Base-by-base conservation (phyloP, 148 eudicot genomes). In the Rhododendron kiyosumense region DNA sequence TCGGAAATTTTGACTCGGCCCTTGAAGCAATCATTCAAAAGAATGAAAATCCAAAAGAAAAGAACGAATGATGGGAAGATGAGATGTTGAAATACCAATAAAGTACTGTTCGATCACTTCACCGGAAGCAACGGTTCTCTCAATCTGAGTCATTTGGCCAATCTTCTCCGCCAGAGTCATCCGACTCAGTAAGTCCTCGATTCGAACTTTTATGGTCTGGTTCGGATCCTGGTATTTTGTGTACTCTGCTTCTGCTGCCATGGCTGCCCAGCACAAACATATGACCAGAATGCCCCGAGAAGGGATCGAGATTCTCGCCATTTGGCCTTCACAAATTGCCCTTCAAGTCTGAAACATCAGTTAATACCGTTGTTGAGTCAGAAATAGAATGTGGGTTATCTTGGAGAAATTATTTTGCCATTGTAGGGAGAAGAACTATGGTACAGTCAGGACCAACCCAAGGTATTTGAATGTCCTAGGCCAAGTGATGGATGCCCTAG, bases 61-160 rank as follows among this genome's bases (percentile, higher is more conserved):
- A 18, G 69, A 61, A n/a, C 8, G 76, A 71, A 71, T 1, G 38
- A 12, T 10, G 13, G 4, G 76, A 30, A 30, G 36, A 71, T 65
- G 76, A 71, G 76, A 30, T 13, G 38, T 4, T 30, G 10, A 65
- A 9, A 26, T 71, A 71, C 76, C 76, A 13, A 71, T 71, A 14
- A 28, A 30, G 76, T 71, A 71, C 20, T 71, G 17, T 0, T 5
- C 5, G 76, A 71, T 71, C 38, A 71, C 76, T 30, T 30, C 18
- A 71, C 1, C 36, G 28, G 76, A 11, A 30, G 76, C 76, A 30
- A 71, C 20, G 14, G 38, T 28, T 30, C 76, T 71, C 13, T 71
- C 76, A 71, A 71, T 71, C 76, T 71, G 76, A 14, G 76, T 71
- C 76, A 71, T 71, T 30, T 71, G 76, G 76, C 76, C 76, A 71